These are phyloP conservation scores for Papiliotrema terrestris DNA, from an alignment of 1,284 basidiomycete species.

Conservation along the genomic window DNA sequence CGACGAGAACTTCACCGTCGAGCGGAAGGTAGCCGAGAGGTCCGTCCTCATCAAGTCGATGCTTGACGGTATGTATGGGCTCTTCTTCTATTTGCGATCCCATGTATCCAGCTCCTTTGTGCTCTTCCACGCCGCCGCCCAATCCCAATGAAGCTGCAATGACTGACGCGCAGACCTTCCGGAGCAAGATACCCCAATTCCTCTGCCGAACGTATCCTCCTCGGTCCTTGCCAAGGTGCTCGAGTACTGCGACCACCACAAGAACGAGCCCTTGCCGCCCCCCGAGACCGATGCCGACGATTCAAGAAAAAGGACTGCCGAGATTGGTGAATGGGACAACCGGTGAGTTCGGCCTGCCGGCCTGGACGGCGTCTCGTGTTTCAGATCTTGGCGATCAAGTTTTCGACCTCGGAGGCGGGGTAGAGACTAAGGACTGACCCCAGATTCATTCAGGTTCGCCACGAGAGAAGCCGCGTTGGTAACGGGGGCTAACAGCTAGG, in stretches of 20 bases:
- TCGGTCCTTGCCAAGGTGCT: slow-evolving; percentile 97
- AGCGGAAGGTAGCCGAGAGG: slow-evolving; percentile 91
- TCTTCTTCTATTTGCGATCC: background rate
- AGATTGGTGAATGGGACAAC: slow-evolving; percentile 98
- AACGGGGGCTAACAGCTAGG: slow-evolving; percentile 25
- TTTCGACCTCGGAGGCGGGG: too few species aligned
- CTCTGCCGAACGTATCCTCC: slow-evolving; percentile 93
- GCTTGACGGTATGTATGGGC: slow-evolving; percentile 78
- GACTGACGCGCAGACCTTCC: slow-evolving; percentile 67
- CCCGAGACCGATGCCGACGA: slow-evolving; percentile 77
- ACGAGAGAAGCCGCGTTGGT: too few species aligned
- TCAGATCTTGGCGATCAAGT: background rate
- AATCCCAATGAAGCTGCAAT: background rate
- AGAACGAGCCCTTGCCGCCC: slow-evolving; percentile 89
- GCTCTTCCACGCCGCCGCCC: background rate
- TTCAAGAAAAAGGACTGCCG: slow-evolving; percentile 93
- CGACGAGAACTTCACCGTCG: slow-evolving; percentile 90
- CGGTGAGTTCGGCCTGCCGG: slow-evolving; percentile 56
- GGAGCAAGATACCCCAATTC: slow-evolving; percentile 83
- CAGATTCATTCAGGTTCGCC: slow-evolving; percentile 9
- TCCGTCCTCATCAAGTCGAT: slow-evolving; percentile 98
- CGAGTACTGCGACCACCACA: slow-evolving; percentile 99
- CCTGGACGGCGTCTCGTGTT: background rate
- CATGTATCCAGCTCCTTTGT: background rate
- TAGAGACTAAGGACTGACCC: too few species aligned